Conservation (phyloP, 2,329 filamentous ascomycete genomes). For the Tolypocladium pustulatum region DNA sequence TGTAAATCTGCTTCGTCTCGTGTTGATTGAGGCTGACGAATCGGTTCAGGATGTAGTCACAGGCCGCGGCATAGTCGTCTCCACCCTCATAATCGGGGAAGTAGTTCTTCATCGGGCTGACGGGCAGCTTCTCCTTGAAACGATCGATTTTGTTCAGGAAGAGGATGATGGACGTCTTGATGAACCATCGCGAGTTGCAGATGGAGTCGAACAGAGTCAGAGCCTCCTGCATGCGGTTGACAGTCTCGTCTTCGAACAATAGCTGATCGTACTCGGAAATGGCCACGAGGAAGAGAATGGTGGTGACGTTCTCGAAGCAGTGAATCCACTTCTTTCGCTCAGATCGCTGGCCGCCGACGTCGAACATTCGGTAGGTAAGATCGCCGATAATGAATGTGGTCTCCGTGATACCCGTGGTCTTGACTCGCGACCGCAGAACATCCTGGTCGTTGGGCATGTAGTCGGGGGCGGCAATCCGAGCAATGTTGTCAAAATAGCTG, state of each 20-base stretch:
- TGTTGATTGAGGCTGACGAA: constrained; percentile 98
- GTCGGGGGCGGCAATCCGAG: constrained; percentile 79
- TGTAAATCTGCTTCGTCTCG: constrained; percentile 99
- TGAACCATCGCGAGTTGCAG: constrained; percentile 84
- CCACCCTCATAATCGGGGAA: constrained; percentile 91
- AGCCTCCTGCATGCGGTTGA: constrained; percentile 89
- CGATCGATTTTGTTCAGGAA: constrained; percentile 88
- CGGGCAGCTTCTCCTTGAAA: constrained; percentile 75
- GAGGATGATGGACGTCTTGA: constrained; percentile 78
- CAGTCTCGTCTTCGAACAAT: constrained; percentile 90
- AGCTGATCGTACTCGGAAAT: constrained; percentile 97
- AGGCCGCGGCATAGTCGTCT: constrained; percentile 88
- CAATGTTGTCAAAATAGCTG: constrained; percentile 93
- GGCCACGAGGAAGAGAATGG: constrained; percentile 91
- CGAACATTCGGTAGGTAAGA: constrained; percentile 94
- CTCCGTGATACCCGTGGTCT: constrained; percentile 95
- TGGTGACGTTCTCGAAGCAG: constrained; percentile 96
- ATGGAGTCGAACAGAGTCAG: constrained; percentile 80
- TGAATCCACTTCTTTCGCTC: constrained; percentile 99
- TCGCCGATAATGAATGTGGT: constrained; percentile 94
- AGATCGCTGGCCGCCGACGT: constrained; percentile 89
- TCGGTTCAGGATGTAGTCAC: constrained; percentile 97
- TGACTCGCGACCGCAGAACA: constrained; percentile 89
- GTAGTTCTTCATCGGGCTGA: constrained; percentile 80
- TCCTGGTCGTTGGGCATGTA: constrained; percentile 95